A percentile compares a stretch with the other conserved stretches of the same genome.
These are phyloP conservation scores for Geotrichum reessii DNA, from an alignment of 1,139 yeast species.

Conservation along the genomic window DNA sequence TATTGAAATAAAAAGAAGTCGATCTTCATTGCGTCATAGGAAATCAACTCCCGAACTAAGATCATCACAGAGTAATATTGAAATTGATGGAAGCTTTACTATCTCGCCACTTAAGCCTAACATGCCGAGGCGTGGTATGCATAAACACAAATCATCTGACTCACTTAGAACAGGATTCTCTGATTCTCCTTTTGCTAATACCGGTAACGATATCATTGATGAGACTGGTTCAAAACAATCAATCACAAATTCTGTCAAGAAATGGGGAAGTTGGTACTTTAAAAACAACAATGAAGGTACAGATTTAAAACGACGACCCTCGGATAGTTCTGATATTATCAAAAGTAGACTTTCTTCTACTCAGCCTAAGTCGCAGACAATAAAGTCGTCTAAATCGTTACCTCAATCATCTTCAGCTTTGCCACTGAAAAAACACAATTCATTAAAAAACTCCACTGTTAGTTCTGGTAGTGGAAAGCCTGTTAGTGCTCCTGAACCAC, in stretches of 20 bases:
- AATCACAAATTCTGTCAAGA: conserved; percentile 28
- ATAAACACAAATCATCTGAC: conserved; percentile 5
- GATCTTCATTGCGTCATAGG: conserved; percentile 8
- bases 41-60: conserved; percentile 16
- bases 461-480: conserved; percentile 5
- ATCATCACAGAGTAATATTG: conserved; percentile 3
- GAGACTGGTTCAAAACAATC: conserved; percentile 4
- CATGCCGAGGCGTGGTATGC: neutral
- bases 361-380: neutral
- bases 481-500: conserved; percentile 30
- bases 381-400: neutral
- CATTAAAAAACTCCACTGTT: neutral
- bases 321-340: neutral
- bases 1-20: neutral
- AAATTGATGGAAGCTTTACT: neutral
- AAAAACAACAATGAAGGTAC: conserved; percentile 20
- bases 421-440: neutral
- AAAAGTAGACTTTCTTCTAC: neutral
- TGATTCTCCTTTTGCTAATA: neutral
- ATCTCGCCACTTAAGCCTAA: neutral
- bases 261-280: conserved; percentile 32
- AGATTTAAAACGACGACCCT: neutral
- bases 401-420: neutral
- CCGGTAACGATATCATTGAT: neutral
- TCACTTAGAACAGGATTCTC: neutral